A percentile compares a stretch with the other conserved stretches of the same genome.
phyloP scores from a whole-genome alignment of 2,329 filamentous ascomycete species.

The Zymoseptoria brevis region DNA sequence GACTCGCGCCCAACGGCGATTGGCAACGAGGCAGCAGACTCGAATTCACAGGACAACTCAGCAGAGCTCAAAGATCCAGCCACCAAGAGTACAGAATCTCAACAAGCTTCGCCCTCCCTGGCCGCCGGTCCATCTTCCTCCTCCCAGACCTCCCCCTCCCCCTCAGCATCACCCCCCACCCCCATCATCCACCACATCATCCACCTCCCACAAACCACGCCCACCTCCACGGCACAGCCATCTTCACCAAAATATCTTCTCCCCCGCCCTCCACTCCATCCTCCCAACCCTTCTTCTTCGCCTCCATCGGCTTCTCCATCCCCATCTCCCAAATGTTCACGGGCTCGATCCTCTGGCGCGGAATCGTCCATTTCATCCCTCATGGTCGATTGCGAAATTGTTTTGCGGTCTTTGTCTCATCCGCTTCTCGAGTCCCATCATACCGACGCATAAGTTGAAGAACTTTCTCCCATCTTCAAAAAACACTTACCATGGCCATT shows the following conservation, averaged over 20 bases:
- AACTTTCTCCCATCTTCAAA: neutral
- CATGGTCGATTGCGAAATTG: constrained; percentile 52
- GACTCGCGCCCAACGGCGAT: neutral
- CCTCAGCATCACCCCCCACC: neutral
- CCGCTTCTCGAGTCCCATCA: constrained; percentile 23
- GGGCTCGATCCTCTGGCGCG: constrained; percentile 59
- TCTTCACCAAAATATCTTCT: constrained; percentile 41
- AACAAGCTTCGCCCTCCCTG: neutral
- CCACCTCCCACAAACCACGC: constrained; percentile 10
- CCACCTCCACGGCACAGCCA: constrained; percentile 8
- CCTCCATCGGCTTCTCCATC: constrained; percentile 68
- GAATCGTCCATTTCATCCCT: constrained; percentile 61
- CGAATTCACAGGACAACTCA: neutral
- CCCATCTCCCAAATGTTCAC: constrained; percentile 64
- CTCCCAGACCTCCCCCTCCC: neutral
- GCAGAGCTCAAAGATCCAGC: neutral
- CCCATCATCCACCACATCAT: no score
- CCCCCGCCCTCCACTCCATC: constrained; percentile 42
- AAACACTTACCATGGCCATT: neutral
- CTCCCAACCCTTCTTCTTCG: constrained; percentile 67
- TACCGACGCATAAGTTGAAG: neutral
- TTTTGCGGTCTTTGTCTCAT: constrained; percentile 36
- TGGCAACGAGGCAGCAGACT: neutral
- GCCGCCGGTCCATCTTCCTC: neutral
- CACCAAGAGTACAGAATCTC: neutral